phyloP scores from a whole-genome alignment of 2,329 filamentous ascomycete genomes.

The Neopestalotiopsis sp. region DNA sequence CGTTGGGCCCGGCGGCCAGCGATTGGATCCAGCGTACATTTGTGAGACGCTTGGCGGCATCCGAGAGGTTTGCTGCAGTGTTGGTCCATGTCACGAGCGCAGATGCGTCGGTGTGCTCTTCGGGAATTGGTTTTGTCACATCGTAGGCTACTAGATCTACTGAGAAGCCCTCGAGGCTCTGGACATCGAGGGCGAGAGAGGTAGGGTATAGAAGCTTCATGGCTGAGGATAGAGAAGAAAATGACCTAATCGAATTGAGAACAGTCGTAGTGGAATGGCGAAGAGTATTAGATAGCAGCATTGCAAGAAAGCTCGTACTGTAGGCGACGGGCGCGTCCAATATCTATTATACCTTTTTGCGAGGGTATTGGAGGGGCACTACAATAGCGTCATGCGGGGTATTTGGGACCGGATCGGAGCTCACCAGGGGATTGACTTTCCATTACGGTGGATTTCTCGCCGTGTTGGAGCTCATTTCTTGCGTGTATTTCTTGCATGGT shows the following conservation, averaged over 20 bases:
- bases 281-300: not conserved
- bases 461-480: not conserved
- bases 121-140: constrained; percentile 59
- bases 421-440: not conserved
- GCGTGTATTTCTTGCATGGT: not conserved
- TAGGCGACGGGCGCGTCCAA: not conserved
- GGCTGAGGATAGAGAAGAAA: constrained; percentile 21
- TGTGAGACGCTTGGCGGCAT: constrained; percentile 59
- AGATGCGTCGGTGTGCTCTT: constrained; percentile 62
- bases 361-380: not conserved
- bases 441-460: not conserved
- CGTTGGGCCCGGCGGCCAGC: constrained; percentile 69
- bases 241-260: not conserved
- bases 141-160: constrained; percentile 65
- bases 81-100: constrained; percentile 69
- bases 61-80: constrained; percentile 59
- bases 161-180: constrained; percentile 62
- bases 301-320: not conserved
- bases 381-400: constrained; percentile 12
- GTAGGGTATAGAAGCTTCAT: constrained; percentile 74
- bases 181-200: constrained; percentile 61
- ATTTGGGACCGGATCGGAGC: not conserved
- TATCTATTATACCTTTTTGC: not conserved
- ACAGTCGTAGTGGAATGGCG: not conserved
- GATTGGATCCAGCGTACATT: constrained; percentile 70